Conservation (phyloP, 2,329 filamentous ascomycete genomes). For the Paecilomyces niveus region DNA sequence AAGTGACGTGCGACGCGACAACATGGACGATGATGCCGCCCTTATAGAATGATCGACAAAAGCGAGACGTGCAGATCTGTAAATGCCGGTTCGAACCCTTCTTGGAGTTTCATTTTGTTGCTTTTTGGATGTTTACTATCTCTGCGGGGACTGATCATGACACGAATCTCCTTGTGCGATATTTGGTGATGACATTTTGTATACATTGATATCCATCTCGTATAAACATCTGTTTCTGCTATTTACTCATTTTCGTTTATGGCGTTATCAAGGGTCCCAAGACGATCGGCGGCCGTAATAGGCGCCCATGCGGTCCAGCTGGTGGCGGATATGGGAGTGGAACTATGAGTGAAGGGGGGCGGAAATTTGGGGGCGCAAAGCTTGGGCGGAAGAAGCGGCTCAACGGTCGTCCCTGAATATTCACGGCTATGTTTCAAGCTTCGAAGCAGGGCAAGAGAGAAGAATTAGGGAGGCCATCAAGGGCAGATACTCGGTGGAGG, state of each 20-base stretch:
- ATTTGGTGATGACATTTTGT: neutral
- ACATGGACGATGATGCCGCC: constrained; percentile 53
- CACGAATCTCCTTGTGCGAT: neutral
- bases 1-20: constrained; percentile 63
- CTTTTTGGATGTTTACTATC: neutral
- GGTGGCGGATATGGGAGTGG: neutral
- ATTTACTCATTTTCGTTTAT: neutral
- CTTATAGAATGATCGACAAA: constrained; percentile 9
- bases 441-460: neutral
- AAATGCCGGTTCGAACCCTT: neutral
- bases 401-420: neutral
- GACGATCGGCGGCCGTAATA: neutral
- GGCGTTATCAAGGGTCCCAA: neutral
- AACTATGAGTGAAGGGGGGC: neutral
- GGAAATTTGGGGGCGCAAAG: neutral
- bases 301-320: neutral
- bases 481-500: neutral
- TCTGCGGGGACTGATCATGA: neutral
- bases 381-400: neutral
- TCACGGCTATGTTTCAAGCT: neutral
- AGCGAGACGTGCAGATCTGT: neutral
- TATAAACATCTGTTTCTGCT: neutral
- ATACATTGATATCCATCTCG: neutral
- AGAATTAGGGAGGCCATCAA: neutral
- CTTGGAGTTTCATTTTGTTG: neutral